Conservation (phyloP, 2,329 filamentous ascomycete species). For the Pseudopyrenochaeta lycopersici region DNA sequence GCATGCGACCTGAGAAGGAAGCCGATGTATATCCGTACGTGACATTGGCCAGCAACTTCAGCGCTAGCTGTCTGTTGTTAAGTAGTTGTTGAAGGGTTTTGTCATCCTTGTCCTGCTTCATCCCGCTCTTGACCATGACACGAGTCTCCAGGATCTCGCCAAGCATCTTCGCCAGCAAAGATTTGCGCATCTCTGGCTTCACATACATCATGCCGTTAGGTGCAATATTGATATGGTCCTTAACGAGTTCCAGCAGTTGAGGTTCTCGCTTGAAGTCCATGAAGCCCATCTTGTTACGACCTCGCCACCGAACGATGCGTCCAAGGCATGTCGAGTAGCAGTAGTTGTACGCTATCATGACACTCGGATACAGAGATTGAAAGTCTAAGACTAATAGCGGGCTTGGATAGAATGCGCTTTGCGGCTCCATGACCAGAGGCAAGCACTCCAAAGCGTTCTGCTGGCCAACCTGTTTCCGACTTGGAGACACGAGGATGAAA, state of each 20-base stretch:
- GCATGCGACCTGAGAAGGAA: constrained; percentile 96
- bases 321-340: constrained; percentile 98
- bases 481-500: constrained; percentile 88
- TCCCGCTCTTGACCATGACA: constrained; percentile 96
- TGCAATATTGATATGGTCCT: constrained; percentile 88
- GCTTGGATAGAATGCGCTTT: constrained; percentile 91
- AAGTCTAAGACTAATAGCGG: constrained; percentile 94
- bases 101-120: constrained; percentile 93
- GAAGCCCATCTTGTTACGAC: constrained; percentile 93
- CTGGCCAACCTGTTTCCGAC: constrained; percentile 86
- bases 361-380: constrained; percentile 92
- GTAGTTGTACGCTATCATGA: constrained; percentile 99
- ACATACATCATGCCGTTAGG: constrained; percentile 98
- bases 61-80: constrained; percentile 90
- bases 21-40: constrained; percentile 98
- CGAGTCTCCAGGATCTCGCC: constrained; percentile 94
- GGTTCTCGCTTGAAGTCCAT: constrained; percentile 82
- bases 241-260: constrained; percentile 77
- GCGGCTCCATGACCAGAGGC: constrained; percentile 96
- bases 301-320: constrained; percentile 85
- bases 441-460: constrained; percentile 96
- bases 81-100: constrained; percentile 83
- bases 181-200: constrained; percentile 85
- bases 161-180: constrained; percentile 93
- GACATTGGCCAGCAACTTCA: constrained; percentile 98